A percentile compares a stretch with the other conserved stretches of the same genome.
Evolutionary conservation across 169 alveolate species (phyloP).

Genomic region (Eimeria sp.): DNA sequence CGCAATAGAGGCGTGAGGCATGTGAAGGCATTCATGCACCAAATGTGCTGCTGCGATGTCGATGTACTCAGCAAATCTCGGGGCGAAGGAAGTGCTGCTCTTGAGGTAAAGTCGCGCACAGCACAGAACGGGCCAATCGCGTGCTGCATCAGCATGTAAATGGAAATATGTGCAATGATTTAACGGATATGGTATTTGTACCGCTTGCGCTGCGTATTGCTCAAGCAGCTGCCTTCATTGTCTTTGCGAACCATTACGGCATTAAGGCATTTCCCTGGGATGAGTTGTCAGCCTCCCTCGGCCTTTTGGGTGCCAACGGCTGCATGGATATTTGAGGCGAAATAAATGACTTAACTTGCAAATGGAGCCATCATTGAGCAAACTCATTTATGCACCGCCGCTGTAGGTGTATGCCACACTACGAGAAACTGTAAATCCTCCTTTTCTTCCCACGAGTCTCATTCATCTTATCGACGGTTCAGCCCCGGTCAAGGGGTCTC

Average conservation of each 20-base stretch:
- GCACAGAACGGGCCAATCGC: not conserved
- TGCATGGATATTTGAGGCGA: not conserved
- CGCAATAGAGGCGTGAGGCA: not conserved
- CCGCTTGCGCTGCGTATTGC: not conserved
- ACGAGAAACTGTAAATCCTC: not conserved
- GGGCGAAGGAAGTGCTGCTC: constrained; percentile 72
- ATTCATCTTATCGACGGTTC: not conserved
- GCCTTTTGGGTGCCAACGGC: constrained; percentile 12
- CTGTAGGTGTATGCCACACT: not conserved
- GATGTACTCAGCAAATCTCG: constrained; percentile 61
- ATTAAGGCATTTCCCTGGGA: not conserved
- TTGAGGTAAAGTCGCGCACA: not conserved
- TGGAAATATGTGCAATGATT: not conserved
- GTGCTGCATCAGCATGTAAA: not conserved
- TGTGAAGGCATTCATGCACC: not conserved
- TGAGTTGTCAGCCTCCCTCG: not conserved
- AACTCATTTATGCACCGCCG: not conserved
- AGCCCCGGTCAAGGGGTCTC: not conserved
- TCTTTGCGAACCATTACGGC: not conserved
- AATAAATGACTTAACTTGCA: not conserved
- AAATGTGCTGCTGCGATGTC: constrained; percentile 15
- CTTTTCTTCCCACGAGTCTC: not conserved
- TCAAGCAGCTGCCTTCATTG: constrained; percentile 2
- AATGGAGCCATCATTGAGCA: not conserved
- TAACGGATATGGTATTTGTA: not conserved